These are phyloP conservation scores for Cladosporium phlei DNA, from an alignment of 2,329 filamentous ascomycete genomes.

Conservation along the genomic window DNA sequence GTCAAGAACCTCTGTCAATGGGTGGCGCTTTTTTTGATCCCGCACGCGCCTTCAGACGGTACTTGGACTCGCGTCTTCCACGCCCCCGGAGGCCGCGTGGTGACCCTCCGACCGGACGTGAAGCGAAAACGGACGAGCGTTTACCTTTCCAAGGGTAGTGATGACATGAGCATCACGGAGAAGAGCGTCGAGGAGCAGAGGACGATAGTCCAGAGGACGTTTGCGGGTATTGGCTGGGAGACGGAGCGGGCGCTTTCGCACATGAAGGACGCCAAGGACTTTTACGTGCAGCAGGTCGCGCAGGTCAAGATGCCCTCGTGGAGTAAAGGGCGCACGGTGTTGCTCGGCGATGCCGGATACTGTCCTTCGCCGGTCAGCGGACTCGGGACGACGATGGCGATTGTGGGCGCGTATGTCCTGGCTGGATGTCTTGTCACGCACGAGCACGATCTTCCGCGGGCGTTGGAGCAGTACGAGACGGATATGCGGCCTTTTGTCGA, in stretches of 20 bases:
- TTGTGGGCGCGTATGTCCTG: constrained; percentile 32
- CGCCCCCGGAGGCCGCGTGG: constrained; percentile 24
- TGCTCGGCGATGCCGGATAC: constrained; percentile 31
- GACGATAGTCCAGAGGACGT: constrained; percentile 23
- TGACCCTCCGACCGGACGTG: constrained; percentile 29
- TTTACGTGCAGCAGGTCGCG: constrained; percentile 29
- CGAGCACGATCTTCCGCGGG: constrained; percentile 20
- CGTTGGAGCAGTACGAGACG: constrained; percentile 26
- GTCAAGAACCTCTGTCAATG: constrained; percentile 26
- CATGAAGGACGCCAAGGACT: constrained; percentile 28
- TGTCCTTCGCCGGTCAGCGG: constrained; percentile 30
- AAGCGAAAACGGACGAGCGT: constrained; percentile 20
- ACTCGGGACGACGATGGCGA: constrained; percentile 32
- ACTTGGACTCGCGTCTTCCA: constrained; percentile 30
- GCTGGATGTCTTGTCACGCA: constrained; percentile 26
- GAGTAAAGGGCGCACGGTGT: constrained; percentile 27
- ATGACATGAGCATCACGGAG: constrained; percentile 20
- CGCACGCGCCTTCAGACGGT: constrained; percentile 21
- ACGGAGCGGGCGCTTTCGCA: constrained; percentile 22
- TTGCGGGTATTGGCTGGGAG: constrained; percentile 28
- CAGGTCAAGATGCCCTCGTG: constrained; percentile 30
- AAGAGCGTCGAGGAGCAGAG: constrained; percentile 24
- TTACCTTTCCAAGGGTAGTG: constrained; percentile 23
- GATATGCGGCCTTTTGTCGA: constrained; percentile 25
- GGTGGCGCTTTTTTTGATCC: constrained; percentile 30